Conservation (phyloP, 1,284 basidiomycete species). For the Cryptococcus sp. region DNA sequence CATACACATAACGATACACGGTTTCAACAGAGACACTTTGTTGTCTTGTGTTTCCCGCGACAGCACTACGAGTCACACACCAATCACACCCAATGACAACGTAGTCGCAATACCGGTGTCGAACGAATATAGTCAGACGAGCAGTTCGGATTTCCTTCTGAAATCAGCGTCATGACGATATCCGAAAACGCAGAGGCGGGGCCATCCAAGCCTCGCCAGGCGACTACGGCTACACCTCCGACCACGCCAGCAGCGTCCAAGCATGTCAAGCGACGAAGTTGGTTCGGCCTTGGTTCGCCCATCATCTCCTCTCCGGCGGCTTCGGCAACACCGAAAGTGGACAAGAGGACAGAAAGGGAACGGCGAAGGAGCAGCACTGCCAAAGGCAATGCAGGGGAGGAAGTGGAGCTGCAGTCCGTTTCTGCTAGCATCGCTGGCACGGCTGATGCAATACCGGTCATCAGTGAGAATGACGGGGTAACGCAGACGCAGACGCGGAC, state of each 20-base stretch:
- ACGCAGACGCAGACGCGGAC: too few species aligned
- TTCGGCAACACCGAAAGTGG: not conserved
- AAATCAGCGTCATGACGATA: not conserved
- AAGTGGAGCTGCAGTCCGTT: slow-evolving; percentile 13
- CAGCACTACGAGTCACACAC: too few species aligned
- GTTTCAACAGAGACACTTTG: too few species aligned
- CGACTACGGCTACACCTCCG: slow-evolving; percentile 16
- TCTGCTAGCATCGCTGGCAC: not conserved
- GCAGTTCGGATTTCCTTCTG: too few species aligned
- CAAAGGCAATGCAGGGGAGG: slow-evolving; percentile 9
- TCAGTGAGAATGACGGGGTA: too few species aligned
- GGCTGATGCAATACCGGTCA: not conserved
- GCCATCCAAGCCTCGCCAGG: slow-evolving; percentile 24
- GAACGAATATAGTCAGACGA: too few species aligned
- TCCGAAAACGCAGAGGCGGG: slow-evolving; percentile 31
- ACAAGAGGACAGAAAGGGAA: slow-evolving; percentile 9
- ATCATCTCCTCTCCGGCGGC: slow-evolving; percentile 3
- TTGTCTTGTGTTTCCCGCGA: too few species aligned
- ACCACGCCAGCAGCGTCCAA: slow-evolving; percentile 24
- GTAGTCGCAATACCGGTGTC: too few species aligned
- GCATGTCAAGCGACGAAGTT: slow-evolving; percentile 36
- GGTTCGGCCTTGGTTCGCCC: slow-evolving; percentile 40
- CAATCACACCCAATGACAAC: too few species aligned
- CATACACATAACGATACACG: too few species aligned
- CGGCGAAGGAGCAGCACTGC: slow-evolving; percentile 5